phyloP scores from a whole-genome alignment of 2,329 filamentous ascomycete species.

The Zymoseptoria tritici region DNA sequence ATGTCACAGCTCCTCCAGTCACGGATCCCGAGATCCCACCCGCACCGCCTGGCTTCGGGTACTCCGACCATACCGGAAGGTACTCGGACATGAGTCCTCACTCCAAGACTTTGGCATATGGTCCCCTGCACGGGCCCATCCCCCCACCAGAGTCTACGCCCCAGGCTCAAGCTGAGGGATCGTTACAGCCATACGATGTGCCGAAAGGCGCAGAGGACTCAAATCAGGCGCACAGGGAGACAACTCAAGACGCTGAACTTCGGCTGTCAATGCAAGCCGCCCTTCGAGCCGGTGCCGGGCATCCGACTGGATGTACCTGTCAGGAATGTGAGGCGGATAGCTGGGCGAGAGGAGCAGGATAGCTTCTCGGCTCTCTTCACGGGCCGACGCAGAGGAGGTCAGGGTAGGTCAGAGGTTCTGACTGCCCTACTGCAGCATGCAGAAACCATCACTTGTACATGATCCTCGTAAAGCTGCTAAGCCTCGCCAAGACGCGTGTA shows the following conservation, averaged over 20 bases:
- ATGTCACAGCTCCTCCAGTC: neutral
- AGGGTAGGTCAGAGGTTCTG: neutral
- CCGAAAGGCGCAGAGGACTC: neutral
- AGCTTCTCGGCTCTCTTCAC: neutral
- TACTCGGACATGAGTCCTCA: neutral
- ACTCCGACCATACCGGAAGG: neutral
- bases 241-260: neutral
- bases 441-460: neutral
- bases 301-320: neutral
- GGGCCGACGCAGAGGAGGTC: neutral
- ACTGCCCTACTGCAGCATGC: neutral
- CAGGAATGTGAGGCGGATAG: neutral
- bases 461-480: neutral
- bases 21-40: neutral
- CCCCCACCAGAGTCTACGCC: neutral
- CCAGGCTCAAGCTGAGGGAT: neutral
- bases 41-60: neutral
- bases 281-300: neutral
- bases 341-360: neutral
- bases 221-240: neutral
- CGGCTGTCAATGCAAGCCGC: neutral
- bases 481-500: neutral
- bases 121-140: neutral
- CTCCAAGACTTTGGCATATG: neutral
- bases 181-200: neutral